These are phyloP conservation scores for Ustilago crameri DNA, from an alignment of 1,284 basidiomycete genomes.

Conservation along the genomic window DNA sequence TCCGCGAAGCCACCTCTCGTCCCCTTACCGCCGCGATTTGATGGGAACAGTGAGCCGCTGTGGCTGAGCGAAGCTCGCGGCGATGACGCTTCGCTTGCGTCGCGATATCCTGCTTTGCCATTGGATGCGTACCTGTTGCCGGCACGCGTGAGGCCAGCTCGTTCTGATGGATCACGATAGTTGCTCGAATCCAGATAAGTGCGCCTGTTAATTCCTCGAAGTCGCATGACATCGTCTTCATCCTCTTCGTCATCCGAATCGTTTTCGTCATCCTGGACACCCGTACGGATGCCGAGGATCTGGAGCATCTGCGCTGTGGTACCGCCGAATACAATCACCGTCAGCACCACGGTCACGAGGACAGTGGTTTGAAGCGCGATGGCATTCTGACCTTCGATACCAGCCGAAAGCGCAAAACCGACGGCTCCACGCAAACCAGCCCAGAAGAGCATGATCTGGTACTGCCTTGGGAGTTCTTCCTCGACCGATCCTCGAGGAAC, in stretches of 20 bases:
- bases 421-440: conserved; percentile 95
- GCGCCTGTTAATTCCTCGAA: conserved; percentile 35
- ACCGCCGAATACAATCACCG: conserved; percentile 93
- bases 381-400: conserved; percentile 91
- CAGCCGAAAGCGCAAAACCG: conserved; percentile 93
- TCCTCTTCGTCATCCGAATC: conserved; percentile 61
- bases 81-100: conserved; percentile 33
- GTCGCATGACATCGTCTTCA: conserved; percentile 38
- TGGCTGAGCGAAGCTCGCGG: conserved; percentile 34
- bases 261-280: conserved; percentile 85
- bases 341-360: conserved; percentile 92
- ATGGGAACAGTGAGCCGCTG: conserved; percentile 17
- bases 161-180: conserved; percentile 36
- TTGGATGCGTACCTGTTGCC: conserved; percentile 20
- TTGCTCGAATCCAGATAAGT: conserved; percentile 25
- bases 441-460: conserved; percentile 83
- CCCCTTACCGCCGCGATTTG: conserved; percentile 9
- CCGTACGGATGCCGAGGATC: conserved; percentile 93
- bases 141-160: conserved; percentile 33
- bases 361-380: conserved; percentile 92
- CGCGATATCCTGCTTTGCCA: conserved; percentile 34
- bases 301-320: conserved; percentile 97
- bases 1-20: conserved; percentile 41
- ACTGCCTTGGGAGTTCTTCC: conserved; percentile 62
- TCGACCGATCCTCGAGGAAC: conserved; percentile 33